phyloP scores from a whole-genome alignment of 306 rosid species.

The Quercus glauca region DNA sequence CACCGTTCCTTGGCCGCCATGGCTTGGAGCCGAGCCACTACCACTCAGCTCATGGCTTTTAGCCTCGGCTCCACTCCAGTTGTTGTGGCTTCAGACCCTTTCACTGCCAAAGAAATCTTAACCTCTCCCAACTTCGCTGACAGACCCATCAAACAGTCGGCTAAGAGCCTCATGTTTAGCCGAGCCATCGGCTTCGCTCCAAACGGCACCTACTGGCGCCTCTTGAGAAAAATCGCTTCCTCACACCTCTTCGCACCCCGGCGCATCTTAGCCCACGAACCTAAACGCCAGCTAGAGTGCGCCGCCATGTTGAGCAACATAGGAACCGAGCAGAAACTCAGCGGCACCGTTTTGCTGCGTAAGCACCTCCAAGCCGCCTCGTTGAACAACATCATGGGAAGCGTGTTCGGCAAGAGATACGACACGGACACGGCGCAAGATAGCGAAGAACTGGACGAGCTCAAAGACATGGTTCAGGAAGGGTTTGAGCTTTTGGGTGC shows the following conservation, averaged over 20 bases:
- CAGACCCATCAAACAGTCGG: conserved; percentile 54
- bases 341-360: conserved; percentile 14
- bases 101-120: conserved; percentile 41
- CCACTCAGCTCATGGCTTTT: conserved; percentile 47
- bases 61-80: conserved; percentile 54
- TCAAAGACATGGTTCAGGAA: conserved; percentile 42
- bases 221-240: conserved; percentile 43
- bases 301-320: conserved; percentile 32
- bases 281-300: conserved; percentile 40
- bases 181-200: conserved; percentile 71
- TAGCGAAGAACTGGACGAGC: conserved; percentile 22
- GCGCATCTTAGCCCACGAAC: conserved; percentile 44
- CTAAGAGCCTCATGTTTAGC: conserved; percentile 42
- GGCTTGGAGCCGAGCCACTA: conserved; percentile 19
- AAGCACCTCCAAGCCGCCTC: conserved; percentile 42
- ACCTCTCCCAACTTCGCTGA: conserved; percentile 50
- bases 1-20: conserved; percentile 48
- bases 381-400: conserved; percentile 46
- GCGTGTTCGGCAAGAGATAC: conserved; percentile 46
- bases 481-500: conserved; percentile 59
- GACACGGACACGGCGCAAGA: conserved; percentile 4
- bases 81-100: conserved; percentile 44
- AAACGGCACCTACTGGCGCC: conserved; percentile 53
- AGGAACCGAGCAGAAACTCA: conserved; percentile 8
- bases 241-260: conserved; percentile 49